Percentiles rank a stretch among this genome's conserved stretches.
phyloP scores from a whole-genome alignment of 768 basidiomycete genomes.

The Phylloporus rhodoxanthus region DNA sequence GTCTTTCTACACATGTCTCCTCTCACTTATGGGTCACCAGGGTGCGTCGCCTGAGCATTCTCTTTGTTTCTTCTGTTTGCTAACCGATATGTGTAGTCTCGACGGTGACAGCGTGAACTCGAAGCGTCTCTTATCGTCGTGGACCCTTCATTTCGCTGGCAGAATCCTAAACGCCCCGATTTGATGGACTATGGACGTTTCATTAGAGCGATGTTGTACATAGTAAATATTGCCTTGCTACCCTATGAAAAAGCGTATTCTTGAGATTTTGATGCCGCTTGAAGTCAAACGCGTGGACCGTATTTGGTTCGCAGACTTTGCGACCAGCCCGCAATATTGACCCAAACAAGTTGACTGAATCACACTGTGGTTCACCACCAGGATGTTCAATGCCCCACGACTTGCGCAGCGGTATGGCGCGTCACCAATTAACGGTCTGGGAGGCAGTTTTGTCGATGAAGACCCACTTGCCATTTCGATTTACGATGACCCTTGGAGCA shows the following conservation, averaged over 20 bases:
- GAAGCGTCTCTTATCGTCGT: conserved; percentile 76
- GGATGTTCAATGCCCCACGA: conserved; percentile 83
- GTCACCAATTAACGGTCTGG: conserved; percentile 52
- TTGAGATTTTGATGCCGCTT: conserved; percentile 1
- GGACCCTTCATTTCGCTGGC: conserved; percentile 91
- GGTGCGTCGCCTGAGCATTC: conserved; percentile 47
- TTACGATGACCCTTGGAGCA: conserved; percentile 82
- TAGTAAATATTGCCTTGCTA: conserved; percentile 17
- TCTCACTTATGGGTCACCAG: conserved; percentile 93
- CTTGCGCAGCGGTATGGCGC: conserved; percentile 62
- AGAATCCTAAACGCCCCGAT: conserved; percentile 46
- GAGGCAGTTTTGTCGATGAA: conserved; percentile 69
- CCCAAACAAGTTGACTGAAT: conserved; percentile 5
- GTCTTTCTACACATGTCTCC: conserved; percentile 78
- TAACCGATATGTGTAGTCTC: conserved; percentile 46
- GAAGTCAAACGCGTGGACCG: conserved; percentile 4
- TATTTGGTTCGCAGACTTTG: conserved; percentile 11
- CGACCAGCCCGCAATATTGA: conserved; percentile 5
- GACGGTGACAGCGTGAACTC: conserved; percentile 81
- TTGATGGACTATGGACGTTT: conserved; percentile 15
- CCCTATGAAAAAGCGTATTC: conserved; percentile 1
- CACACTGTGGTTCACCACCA: conserved; percentile 14
- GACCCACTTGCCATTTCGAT: conserved; percentile 68
- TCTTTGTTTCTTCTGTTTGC: conserved; percentile 3
- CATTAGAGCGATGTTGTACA: conserved; percentile 17